Evolutionary conservation across 345 rosid genomes (phyloP), one percentile per base, ranked within the genome.

Genomic region (Syzygium aqueum): DNA sequence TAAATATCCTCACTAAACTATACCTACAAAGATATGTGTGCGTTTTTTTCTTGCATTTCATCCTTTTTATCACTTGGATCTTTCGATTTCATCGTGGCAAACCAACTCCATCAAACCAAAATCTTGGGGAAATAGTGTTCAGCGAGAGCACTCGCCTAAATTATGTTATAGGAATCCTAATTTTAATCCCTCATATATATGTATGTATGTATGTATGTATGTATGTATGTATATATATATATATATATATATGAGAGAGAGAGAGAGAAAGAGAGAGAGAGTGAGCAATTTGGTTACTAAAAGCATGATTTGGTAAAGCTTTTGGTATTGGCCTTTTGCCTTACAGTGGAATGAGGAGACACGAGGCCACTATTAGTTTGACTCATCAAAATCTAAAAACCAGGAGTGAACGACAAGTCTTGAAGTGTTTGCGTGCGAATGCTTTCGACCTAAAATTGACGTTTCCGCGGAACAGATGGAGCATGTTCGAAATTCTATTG

Each of bases 171-270:
- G 67, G 33, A n/a, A 5, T 5, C 8, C 9, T 13, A 12, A 61
- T n/a, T 1, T 61, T 11, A 57, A 57, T 57, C 15, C 25, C 25
- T 4, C 5, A 25, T 6, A 25, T 25, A 57, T 0, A 59, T 25
- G 25, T 13, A 59, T 6, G 0, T 4, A 1, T 0, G 11, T 37
- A 37, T 37, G n/a, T n/a, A n/a, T n/a, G n/a, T 6, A 25, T 25
- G 25, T 0, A 59, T 25, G 25, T 13, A 59, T 6, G 0, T 4
- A 1, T 0, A n/a, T n/a, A n/a, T n/a, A 57, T 25, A 57, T 13
- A 57, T 5, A 0, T 4, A 0, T 0, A 25, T 37, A 37, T 37
- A 37, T 37, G 3, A 57, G 63, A 19, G 8, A 53, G 23, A 53
- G 3, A 59, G 17, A 27, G 8, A 59, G 7, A 61, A 8, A 8